A percentile compares a stretch with the other conserved stretches of the same genome.
These are phyloP conservation scores for Neurospora tetraspora DNA, from an alignment of 495 filamentous ascomycete genomes.

Conservation along the genomic window DNA sequence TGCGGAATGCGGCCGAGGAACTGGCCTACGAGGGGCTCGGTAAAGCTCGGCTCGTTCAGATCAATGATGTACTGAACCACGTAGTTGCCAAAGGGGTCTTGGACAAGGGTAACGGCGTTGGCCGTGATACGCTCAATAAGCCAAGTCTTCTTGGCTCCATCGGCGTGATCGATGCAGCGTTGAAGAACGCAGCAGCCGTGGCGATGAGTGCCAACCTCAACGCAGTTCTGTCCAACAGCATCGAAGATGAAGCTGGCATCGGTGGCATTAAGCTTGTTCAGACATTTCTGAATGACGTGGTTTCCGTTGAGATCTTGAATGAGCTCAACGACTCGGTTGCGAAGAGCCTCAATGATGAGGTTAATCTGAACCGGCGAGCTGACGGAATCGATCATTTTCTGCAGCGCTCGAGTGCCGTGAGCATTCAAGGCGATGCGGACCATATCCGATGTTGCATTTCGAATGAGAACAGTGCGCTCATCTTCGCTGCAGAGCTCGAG, in stretches of 20 bases:
- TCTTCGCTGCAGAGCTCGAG: conserved; percentile 88
- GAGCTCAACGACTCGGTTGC: conserved; percentile 72
- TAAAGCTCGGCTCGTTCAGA: conserved; percentile 71
- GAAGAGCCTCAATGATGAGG: conserved; percentile 71
- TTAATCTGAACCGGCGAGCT: conserved; percentile 66
- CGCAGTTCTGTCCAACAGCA: conserved; percentile 75
- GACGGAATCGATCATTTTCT: conserved; percentile 99
- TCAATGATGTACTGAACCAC: conserved; percentile 98
- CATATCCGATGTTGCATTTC: conserved; percentile 75
- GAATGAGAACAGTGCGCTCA: conserved; percentile 84
- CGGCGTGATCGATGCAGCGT: conserved; percentile 94
- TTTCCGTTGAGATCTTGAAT: conserved; percentile 98
- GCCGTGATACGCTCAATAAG: conserved; percentile 76
- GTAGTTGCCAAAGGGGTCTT: conserved; percentile 97
- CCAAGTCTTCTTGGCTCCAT: conserved; percentile 76
- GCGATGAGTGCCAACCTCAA: conserved; percentile 90
- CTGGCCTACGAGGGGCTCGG: conserved; percentile 67
- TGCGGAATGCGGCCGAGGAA: conserved; percentile 65
- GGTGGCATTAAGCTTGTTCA: conserved; percentile 74
- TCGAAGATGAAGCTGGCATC: conserved; percentile 96
- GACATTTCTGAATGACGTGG: conserved; percentile 97
- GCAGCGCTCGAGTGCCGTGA: conserved; percentile 89
- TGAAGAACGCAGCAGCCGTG: conserved; percentile 98
- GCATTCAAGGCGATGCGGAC: conserved; percentile 90
- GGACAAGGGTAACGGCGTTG: conserved; percentile 72